A percentile compares a stretch with the other conserved stretches of the same genome.
These are phyloP conservation scores for Psilocybe azurescens DNA, from an alignment of 768 basidiomycete genomes.

Conservation along the genomic window DNA sequence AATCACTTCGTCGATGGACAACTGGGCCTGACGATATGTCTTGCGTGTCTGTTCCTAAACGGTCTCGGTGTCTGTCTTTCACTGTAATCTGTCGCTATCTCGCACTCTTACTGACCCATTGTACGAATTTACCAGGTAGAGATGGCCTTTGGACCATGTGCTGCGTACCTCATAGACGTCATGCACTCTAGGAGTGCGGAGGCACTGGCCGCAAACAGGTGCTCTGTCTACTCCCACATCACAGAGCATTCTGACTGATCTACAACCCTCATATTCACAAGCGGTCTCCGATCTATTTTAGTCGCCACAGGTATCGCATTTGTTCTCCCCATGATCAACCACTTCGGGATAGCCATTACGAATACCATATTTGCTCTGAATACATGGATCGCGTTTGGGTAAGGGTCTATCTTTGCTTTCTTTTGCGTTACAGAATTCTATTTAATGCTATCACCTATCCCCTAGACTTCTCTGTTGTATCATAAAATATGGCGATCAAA, in stretches of 20 bases:
- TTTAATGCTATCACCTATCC: slow-evolving; percentile 3
- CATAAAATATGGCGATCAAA: slow-evolving; percentile 57
- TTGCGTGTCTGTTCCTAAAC: slow-evolving; percentile 65
- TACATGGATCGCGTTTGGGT: slow-evolving; percentile 58
- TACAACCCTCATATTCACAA: slow-evolving; percentile 21
- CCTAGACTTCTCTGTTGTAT: slow-evolving; percentile 54
- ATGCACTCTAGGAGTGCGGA: slow-evolving; percentile 68
- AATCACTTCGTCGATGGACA: slow-evolving; percentile 54
- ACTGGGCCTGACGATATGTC: slow-evolving; percentile 53
- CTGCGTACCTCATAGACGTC: slow-evolving; percentile 65
- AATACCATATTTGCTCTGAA: slow-evolving; percentile 50
- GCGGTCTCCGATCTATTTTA: slow-evolving; percentile 53
- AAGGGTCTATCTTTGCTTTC: slow-evolving; percentile 24
- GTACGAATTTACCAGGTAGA: slow-evolving; percentile 48
- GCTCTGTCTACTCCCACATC: background rate
- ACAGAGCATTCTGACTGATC: background rate
- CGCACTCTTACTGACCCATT: background rate
- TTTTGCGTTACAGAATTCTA: background rate
- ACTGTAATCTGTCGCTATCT: background rate
- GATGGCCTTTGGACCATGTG: slow-evolving; percentile 56
- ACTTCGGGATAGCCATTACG: slow-evolving; percentile 54
- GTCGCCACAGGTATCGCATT: slow-evolving; percentile 47
- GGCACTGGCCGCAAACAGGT: slow-evolving; percentile 62
- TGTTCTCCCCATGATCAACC: slow-evolving; percentile 59
- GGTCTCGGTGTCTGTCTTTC: slow-evolving; percentile 57